These are phyloP conservation scores for Colletotrichum gloeosporioides DNA, from an alignment of 2,329 filamentous ascomycete species.

Conservation along the genomic window DNA sequence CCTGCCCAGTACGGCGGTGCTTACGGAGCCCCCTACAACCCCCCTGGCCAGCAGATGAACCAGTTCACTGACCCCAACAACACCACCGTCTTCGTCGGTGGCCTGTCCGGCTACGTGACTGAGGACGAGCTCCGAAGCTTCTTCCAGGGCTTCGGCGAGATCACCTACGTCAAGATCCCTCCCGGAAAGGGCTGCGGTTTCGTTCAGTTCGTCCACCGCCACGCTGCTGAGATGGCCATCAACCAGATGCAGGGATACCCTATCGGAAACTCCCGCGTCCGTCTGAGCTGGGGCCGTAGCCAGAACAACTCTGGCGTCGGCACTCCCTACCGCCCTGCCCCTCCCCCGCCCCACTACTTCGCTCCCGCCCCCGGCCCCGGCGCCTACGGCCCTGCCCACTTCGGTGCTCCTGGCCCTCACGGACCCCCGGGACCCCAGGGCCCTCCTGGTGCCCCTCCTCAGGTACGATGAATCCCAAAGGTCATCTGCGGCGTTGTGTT, in stretches of 20 bases:
- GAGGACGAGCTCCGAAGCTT: constrained; percentile 99
- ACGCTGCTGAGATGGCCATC: constrained; percentile 99
- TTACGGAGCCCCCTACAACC: constrained; percentile 21
- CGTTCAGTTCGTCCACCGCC: constrained; percentile 98
- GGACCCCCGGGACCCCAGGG: constrained; percentile 41
- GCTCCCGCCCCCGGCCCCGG: constrained; percentile 39
- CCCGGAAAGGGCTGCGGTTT: constrained; percentile 99
- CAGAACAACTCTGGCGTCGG: constrained; percentile 99
- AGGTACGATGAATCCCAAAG: neutral
- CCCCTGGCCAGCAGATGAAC: constrained; percentile 71
- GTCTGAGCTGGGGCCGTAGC: constrained; percentile 94
- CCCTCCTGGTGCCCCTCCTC: constrained; percentile 39
- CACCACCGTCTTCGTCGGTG: constrained; percentile 97
- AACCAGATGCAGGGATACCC: constrained; percentile 99
- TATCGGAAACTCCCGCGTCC: constrained; percentile 97
- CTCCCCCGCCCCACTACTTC: constrained; percentile 65
- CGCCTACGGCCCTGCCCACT: constrained; percentile 51
- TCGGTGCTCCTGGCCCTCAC: constrained; percentile 52
- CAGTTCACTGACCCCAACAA: constrained; percentile 99
- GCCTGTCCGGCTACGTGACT: constrained; percentile 95
- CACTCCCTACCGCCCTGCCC: constrained; percentile 94
- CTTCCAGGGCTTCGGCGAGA: constrained; percentile 99
- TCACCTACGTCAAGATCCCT: constrained; percentile 99
- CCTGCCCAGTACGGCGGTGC: constrained; percentile 18
- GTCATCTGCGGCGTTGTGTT: neutral